A percentile compares a stretch with the other conserved stretches of the same genome.
These are phyloP conservation scores for Pseudoperonospora humuli DNA, from an alignment of 352 stramenopile genomes.

Conservation along the genomic window DNA sequence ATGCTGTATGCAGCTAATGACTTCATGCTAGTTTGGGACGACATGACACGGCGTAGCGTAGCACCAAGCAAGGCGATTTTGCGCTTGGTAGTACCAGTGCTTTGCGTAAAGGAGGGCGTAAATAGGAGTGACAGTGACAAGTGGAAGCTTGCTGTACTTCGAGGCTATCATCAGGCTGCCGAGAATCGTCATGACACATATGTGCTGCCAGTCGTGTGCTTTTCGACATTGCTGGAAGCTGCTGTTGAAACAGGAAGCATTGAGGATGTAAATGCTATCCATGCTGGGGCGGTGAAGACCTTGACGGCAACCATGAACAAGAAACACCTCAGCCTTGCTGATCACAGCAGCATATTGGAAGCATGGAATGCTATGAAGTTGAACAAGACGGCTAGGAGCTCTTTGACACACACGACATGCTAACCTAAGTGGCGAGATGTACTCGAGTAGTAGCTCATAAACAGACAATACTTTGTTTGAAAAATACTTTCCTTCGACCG, in stretches of 20 bases:
- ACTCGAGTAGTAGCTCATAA: neutral
- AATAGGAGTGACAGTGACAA: conserved; percentile 8
- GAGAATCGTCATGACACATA: conserved; percentile 26
- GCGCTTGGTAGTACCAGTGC: conserved; percentile 21
- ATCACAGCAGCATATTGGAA: conserved; percentile 14
- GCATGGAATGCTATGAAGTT: conserved; percentile 13
- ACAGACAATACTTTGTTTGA: conserved; percentile 1
- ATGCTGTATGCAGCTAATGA: conserved; percentile 22
- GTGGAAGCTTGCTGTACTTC: conserved; percentile 8
- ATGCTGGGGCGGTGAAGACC: conserved; percentile 28
- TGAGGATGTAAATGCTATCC: conserved; percentile 31
- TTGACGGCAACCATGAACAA: conserved; percentile 14
- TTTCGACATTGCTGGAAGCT: conserved; percentile 31
- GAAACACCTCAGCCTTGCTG: conserved; percentile 7
- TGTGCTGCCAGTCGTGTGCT: conserved; percentile 30
- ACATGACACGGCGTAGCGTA: conserved; percentile 33
- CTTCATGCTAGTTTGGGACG: conserved; percentile 35
- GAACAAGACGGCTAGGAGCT: conserved; percentile 5
- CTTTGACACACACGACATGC: neutral
- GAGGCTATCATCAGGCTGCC: conserved; percentile 17
- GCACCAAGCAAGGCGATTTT: conserved; percentile 27
- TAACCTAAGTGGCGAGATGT: neutral
- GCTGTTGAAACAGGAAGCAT: conserved; percentile 21
- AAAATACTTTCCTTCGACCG: conserved; percentile 8
- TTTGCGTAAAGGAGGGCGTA: conserved; percentile 13